phyloP scores from a whole-genome alignment of 2,329 filamentous ascomycete species.

The Paecilomyces formosus region DNA sequence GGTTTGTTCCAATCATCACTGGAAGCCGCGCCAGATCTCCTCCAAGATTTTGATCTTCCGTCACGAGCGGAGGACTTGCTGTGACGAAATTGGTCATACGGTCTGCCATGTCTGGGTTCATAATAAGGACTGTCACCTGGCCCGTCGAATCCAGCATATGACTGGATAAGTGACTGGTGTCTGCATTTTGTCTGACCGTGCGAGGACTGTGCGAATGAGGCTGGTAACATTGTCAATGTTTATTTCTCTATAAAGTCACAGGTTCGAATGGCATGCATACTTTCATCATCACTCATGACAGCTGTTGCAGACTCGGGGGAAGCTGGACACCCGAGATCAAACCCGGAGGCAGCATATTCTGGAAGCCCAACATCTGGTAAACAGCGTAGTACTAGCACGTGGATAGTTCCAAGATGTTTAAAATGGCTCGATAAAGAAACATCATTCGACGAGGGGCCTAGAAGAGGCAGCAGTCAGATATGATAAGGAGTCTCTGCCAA shows the following conservation, averaged over 20 bases:
- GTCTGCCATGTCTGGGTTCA: not conserved
- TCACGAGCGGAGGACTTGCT: not conserved
- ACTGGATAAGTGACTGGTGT: not conserved
- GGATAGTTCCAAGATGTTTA: conserved; percentile 20
- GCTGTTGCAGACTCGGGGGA: conserved; percentile 1
- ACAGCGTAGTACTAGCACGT: conserved; percentile 22
- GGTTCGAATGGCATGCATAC: not conserved
- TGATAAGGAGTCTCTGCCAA: not conserved
- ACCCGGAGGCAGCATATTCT: not conserved
- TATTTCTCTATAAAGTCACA: too few species aligned
- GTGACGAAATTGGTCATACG: not conserved
- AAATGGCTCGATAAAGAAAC: conserved; percentile 7
- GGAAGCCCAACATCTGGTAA: not conserved
- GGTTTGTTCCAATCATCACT: not conserved
- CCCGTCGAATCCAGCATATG: not conserved
- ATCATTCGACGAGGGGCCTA: not conserved
- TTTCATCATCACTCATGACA: not conserved
- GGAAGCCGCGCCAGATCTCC: not conserved
- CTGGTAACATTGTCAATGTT: not conserved
- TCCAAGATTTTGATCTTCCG: not conserved
- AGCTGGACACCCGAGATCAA: not conserved
- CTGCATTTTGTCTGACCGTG: not conserved
- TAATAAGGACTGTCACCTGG: not conserved
- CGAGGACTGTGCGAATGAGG: not conserved
- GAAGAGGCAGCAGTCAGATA: not conserved